Evolutionary conservation across 345 rosid species (phyloP), one percentile per base, ranked within the genome.

Genomic region (Dipteronia sinensis): DNA sequence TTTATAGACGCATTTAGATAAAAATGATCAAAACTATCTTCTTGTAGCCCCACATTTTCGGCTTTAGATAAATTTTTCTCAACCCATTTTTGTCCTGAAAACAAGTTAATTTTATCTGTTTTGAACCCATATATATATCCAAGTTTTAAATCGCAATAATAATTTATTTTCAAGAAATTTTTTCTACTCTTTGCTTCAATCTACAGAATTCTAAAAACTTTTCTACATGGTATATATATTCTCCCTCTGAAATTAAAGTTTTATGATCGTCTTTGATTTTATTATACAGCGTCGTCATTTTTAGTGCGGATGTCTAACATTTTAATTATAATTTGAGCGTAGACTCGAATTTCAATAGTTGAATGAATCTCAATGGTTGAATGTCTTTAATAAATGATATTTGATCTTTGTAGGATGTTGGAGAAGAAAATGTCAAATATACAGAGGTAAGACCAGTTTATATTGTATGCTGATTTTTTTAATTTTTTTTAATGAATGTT

Each of bases 371-470:
- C 58, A 53, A 53, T 4, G 4, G 19, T 53, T 53, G n/a, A 53
- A 53, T 53, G 7, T 15, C 16, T 17, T 16, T 53, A 15, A 53
- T 8, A 16, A 5, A 16, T 65, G 7, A 42, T 34, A 27, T 75
- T 17, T 31, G 20, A 65, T 61, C 11, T 65, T 46, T 44, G 22
- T 42, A 75, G 78, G 71, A 71, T 6, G 55, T 2, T 13, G 25
- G 1, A 53, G 19, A 5, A 8, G 58, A 51, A 65, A 17, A 17
- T 64, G 49, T 75, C 71, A 34, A 34, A 75, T 75, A 65, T 51
- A 31, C 49, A 47, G 77, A 75, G 78, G 78, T 75, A 47, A 65
- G 38, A 8, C 17, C 44, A 74, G 3, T 27, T 11, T 31, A 47
- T 46, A 23, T 47, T 4, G 3, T 62, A n/a, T 42, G 10, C 11